A percentile compares a stretch with the other conserved stretches of the same genome.
Evolutionary conservation across 352 stramenopile genomes (phyloP).

Genomic region (Globisporangium recalcitrans): DNA sequence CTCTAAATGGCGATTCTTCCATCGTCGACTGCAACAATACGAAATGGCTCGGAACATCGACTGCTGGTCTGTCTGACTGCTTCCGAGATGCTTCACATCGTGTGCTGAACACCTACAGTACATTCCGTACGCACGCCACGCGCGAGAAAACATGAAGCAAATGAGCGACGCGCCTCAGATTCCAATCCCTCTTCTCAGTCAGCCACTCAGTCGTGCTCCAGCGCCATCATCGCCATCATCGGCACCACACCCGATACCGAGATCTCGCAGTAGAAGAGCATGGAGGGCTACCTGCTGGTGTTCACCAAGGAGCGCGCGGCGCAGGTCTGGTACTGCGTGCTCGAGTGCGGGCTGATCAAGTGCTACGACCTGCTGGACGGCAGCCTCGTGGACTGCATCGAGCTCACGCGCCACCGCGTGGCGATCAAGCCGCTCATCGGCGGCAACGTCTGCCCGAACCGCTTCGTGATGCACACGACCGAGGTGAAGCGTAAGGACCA

Average conservation of each 20-base stretch:
- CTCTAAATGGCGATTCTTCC: not conserved
- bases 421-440: slow-evolving; percentile 41
- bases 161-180: not conserved
- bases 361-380: slow-evolving; percentile 41
- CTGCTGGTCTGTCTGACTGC: not conserved
- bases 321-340: slow-evolving; percentile 57
- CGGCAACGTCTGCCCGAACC: slow-evolving; percentile 57
- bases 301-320: slow-evolving; percentile 40
- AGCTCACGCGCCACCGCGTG: slow-evolving; percentile 62
- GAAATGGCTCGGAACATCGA: not conserved
- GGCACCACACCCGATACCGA: not conserved
- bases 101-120: not conserved
- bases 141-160: not conserved
- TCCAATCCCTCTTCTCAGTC: not conserved
- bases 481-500: slow-evolving; percentile 52
- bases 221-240: no score
- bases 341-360: slow-evolving; percentile 58
- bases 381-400: slow-evolving; percentile 29
- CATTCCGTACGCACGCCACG: not conserved
- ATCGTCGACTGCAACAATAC: not conserved
- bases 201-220: not conserved
- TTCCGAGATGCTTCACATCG: not conserved
- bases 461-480: slow-evolving; percentile 47
- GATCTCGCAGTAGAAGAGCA: slow-evolving; percentile 9
- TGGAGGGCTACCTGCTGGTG: slow-evolving; percentile 74